These are phyloP conservation scores for Suillus paluster DNA, from an alignment of 768 basidiomycete species.

Conservation along the genomic window DNA sequence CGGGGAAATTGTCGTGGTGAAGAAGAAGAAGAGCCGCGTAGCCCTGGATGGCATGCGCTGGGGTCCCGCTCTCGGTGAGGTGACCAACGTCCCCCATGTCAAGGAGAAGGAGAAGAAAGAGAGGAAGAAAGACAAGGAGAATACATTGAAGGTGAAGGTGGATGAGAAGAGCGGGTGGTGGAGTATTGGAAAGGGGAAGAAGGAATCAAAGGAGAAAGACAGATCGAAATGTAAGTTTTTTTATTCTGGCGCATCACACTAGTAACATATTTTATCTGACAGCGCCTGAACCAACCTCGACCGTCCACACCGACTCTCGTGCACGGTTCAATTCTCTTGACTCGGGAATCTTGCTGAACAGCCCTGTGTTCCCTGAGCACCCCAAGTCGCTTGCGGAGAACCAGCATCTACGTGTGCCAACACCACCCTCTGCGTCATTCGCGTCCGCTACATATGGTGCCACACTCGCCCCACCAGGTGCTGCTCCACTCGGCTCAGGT, in stretches of 20 bases:
- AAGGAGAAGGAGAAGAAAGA: constrained; percentile 38
- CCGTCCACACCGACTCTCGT: constrained; percentile 37
- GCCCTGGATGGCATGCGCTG: constrained; percentile 60
- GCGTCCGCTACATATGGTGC: constrained; percentile 32
- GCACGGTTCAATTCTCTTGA: constrained; percentile 70
- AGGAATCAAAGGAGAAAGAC: constrained; percentile 70
- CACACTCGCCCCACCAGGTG: constrained; percentile 43
- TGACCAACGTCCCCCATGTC: constrained; percentile 55
- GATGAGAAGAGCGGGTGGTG: constrained; percentile 75
- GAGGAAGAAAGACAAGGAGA: constrained; percentile 40
- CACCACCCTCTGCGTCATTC: constrained; percentile 36
- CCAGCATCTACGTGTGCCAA: constrained; percentile 17
- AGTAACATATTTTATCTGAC: constrained; percentile 6
- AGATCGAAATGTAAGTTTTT: constrained; percentile 38
- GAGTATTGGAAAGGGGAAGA: constrained; percentile 77
- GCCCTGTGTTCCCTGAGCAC: constrained; percentile 21
- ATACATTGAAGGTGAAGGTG: constrained; percentile 42
- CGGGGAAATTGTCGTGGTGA: constrained; percentile 72
- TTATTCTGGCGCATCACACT: neutral
- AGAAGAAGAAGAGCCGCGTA: constrained; percentile 73
- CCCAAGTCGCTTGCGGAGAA: constrained; percentile 16
- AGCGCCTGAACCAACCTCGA: constrained; percentile 52
- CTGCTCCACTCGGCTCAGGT: constrained; percentile 24
- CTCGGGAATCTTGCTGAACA: constrained; percentile 41
- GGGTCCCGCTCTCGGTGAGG: constrained; percentile 58